A percentile compares a stretch with the other conserved stretches of the same genome.
These are phyloP conservation scores for Gossypium bickii DNA, from an alignment of 345 rosid species.

Conservation along the genomic window DNA sequence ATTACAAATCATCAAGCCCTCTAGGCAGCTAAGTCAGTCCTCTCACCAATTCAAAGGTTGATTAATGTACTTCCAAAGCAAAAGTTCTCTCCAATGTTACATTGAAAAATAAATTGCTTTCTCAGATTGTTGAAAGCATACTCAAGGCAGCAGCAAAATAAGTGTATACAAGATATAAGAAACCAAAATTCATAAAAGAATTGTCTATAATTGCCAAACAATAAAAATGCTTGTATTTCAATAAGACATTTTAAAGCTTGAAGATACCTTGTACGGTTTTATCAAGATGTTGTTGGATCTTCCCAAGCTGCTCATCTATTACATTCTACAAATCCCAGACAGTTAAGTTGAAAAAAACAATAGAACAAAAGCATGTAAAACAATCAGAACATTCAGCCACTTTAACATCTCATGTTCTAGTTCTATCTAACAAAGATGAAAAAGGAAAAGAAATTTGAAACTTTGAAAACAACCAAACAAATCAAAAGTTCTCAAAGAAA, in stretches of 20 bases:
- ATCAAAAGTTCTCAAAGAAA: background rate
- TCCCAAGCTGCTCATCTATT: slow-evolving; percentile 53
- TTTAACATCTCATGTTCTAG: background rate
- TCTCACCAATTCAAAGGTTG: background rate
- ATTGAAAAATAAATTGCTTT: background rate
- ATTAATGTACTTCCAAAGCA: background rate
- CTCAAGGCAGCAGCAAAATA: background rate
- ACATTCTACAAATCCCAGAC: slow-evolving; percentile 41
- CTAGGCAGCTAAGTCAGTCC: background rate
- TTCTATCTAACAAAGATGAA: background rate
- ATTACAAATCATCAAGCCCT: background rate
- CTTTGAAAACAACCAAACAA: background rate
- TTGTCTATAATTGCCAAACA: background rate
- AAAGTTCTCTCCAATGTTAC: background rate
- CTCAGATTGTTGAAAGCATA: background rate
- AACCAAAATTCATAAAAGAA: background rate
- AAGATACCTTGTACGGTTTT: slow-evolving; percentile 75
- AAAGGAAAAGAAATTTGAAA: background rate
- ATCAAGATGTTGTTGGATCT: slow-evolving; percentile 71
- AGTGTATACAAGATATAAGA: background rate
- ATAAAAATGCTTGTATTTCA: background rate
- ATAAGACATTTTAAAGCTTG: background rate
- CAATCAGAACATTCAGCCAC: background rate
- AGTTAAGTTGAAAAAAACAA: slow-evolving; percentile 19
- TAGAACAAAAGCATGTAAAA: slow-evolving; percentile 7